A percentile compares a stretch with the other conserved stretches of the same genome.
These are phyloP conservation scores for Coemansia sp. DNA, from an alignment of 192 early-diverging fungal species.

Conservation along the genomic window DNA sequence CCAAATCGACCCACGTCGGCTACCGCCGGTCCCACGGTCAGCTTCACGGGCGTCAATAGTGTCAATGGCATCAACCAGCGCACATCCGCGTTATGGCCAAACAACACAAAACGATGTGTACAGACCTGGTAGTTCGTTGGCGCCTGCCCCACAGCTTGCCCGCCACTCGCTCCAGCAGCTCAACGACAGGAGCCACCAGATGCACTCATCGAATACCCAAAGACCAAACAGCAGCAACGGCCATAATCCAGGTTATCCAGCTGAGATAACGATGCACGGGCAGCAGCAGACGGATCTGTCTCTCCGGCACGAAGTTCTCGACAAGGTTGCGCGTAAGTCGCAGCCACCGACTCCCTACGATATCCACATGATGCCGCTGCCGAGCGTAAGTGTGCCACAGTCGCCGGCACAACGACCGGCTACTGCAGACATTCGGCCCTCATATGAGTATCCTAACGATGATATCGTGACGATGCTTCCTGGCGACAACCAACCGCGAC, in stretches of 20 bases:
- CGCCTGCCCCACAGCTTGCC: constrained; percentile 2
- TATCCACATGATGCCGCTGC: constrained; percentile 3
- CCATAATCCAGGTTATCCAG: constrained; percentile 14
- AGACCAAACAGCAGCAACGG: constrained; percentile 9
- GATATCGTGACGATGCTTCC: constrained; percentile 37
- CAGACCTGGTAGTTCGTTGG: background rate
- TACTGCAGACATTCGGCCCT: constrained; percentile 1
- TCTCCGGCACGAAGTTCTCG: constrained; percentile 44
- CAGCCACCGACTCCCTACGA: constrained; percentile 46
- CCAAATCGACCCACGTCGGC: constrained; percentile 17
- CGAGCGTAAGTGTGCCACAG: constrained; percentile 19
- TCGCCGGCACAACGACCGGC: constrained; percentile 22
- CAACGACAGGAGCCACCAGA: background rate
- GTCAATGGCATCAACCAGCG: constrained; percentile 9
- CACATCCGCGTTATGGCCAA: constrained; percentile 10
- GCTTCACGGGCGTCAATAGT: constrained; percentile 31
- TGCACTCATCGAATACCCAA: background rate
- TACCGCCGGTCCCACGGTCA: constrained; percentile 40
- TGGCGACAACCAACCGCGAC: constrained; percentile 27
- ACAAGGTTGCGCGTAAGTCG: constrained; percentile 44
- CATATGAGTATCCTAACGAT: constrained; percentile 15
- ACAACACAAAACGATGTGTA: background rate
- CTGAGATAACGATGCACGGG: constrained; percentile 5
- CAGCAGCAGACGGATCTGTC: constrained; percentile 22
- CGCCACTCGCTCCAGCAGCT: constrained; percentile 10